Base-by-base conservation (phyloP, 768 basidiomycete species). In the Lentinula sp. region DNA sequence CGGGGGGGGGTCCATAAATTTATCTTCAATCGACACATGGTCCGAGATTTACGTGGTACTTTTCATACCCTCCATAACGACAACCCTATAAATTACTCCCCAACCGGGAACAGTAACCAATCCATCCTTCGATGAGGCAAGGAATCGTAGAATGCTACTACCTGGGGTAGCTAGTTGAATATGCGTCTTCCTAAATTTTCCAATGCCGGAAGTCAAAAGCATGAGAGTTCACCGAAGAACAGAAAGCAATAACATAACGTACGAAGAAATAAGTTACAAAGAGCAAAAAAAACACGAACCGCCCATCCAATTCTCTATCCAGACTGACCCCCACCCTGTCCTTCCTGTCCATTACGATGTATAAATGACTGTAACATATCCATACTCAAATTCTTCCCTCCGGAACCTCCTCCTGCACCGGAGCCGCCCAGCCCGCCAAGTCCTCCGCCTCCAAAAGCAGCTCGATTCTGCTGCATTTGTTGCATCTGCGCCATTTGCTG, bases 311-410 rank as follows among this genome's bases (percentile, higher is more conserved):
- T 2, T 23, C 0, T 43, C 21, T 48, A 48, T 13, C 46, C 46
- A 21, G 18, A 2, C 21, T 48, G 21, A 4, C 46, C 46, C 7
- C 46, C 46, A 53, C 51, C 51, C 51, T 53, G 28, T 4, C 51
- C 51, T 53, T 53, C 51, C 21, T 34, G 32, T 6, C 46, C 46
- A 21, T 53, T 53, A 7, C 54, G 35, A 39, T 56, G 35, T n/a
- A 56, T 39, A 15, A 56, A 56, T 13, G 54, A 56, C 18, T 56
- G 54, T 13, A 56, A 18, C 54, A 56, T 42, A 10, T 56, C 54
- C 54, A 56, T 42, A 21, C 54, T 56, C 8, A 56, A 13, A 23
- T 48, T 48, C 21, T 56, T 37, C 9, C 52, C 28, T 49, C 48
- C 48, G 10, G 31, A 32, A 28, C 28, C 28, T 28, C 16, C 32